phyloP scores from a whole-genome alignment of 1,139 yeast species.

The Candida tropicalis region DNA sequence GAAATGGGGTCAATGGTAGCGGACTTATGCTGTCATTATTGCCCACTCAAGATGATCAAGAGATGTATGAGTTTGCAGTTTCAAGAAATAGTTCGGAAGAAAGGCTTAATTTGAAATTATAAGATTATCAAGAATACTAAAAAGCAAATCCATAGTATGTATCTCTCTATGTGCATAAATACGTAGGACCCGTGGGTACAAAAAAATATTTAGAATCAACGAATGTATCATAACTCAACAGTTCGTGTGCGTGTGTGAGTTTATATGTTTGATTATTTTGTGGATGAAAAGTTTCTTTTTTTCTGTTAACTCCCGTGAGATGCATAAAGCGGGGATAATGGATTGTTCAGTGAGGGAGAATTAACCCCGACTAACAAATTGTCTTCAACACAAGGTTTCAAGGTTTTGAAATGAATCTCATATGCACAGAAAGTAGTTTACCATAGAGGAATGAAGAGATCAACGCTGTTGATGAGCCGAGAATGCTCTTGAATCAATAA shows the following conservation, averaged over 20 bases:
- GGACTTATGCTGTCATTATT: conserved; percentile 1
- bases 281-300: background rate
- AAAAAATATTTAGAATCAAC: no score
- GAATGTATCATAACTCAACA: no score
- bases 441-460: background rate
- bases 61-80: conserved; percentile 12
- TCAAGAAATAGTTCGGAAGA: conserved; percentile 41
- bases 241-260: background rate
- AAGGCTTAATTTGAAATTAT: conserved; percentile 36
- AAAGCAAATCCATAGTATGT: no score
- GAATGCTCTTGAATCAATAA: background rate
- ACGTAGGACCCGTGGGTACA: no score
- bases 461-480: background rate
- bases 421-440: conserved; percentile 1
- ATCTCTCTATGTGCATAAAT: no score
- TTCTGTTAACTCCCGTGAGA: conserved; percentile 2
- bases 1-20: conserved; percentile 10
- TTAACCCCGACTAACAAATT: no score
- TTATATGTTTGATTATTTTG: background rate
- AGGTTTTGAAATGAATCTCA: background rate
- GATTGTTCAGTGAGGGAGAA: no score
- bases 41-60: conserved; percentile 8
- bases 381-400: no score
- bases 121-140: no score
- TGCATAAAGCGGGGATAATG: conserved; percentile 6